phyloP scores from a whole-genome alignment of 371 early-diverging fungal species.

The Umbelopsis sp. region DNA sequence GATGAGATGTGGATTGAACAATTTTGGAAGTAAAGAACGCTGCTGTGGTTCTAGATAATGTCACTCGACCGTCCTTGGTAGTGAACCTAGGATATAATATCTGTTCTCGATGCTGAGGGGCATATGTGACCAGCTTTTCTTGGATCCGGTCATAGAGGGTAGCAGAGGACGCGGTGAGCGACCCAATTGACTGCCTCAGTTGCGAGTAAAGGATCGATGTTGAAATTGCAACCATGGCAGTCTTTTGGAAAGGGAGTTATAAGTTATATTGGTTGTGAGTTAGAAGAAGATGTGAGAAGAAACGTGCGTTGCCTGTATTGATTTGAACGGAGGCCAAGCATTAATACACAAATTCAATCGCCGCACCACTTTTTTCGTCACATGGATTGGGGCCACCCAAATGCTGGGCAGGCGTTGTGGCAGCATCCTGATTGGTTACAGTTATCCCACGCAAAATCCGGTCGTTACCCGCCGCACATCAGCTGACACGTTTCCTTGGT shows the following conservation, averaged over 20 bases:
- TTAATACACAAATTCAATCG: background rate
- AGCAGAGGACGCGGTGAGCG: background rate
- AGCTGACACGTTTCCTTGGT: conserved; percentile 2
- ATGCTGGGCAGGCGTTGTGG: background rate
- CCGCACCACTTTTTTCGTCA: background rate
- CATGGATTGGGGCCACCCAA: conserved; percentile 17
- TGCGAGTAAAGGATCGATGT: conserved; percentile 2
- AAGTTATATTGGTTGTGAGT: background rate
- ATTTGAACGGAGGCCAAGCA: background rate
- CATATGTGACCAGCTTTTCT: conserved; percentile 7
- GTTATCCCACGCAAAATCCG: background rate
- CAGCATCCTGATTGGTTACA: background rate
- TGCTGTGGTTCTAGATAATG: background rate
- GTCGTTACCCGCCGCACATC: background rate
- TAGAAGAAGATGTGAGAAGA: background rate
- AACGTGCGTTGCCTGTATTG: background rate
- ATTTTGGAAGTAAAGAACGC: background rate
- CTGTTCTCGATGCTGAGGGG: conserved; percentile 8
- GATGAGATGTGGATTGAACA: background rate
- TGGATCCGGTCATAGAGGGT: conserved; percentile 10
- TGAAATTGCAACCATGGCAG: conserved; percentile 19
- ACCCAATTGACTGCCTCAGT: conserved; percentile 10
- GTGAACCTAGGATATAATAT: conserved; percentile 13
- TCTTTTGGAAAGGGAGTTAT: background rate
- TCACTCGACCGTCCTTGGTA: background rate